These are phyloP conservation scores for Cercis canadensis DNA, from an alignment of 306 rosid genomes.

Conservation along the genomic window DNA sequence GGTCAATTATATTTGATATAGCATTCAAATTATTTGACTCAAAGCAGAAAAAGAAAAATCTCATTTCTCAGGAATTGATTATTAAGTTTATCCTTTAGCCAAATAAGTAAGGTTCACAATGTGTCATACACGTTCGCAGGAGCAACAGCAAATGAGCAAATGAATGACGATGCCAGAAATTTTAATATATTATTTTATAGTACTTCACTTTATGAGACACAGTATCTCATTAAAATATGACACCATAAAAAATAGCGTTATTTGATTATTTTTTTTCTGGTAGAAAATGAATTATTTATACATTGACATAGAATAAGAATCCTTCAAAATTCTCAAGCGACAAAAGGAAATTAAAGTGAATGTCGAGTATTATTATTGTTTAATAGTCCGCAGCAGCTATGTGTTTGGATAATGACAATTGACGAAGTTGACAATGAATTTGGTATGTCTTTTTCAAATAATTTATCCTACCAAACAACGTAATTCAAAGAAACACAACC, in stretches of 20 bases:
- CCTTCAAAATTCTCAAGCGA: not conserved
- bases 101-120: not conserved
- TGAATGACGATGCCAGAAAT: not conserved
- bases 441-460: slow-evolving; percentile 1
- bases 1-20: too few relatives aligned
- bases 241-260: not conserved
- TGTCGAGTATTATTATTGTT: not conserved
- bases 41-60: too few relatives aligned
- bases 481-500: not conserved
- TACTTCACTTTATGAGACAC: slow-evolving; percentile 29
- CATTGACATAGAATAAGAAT: not conserved
- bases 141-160: not conserved
- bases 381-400: not conserved
- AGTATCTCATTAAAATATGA: not conserved
- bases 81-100: too few relatives aligned
- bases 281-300: not conserved
- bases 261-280: too few relatives aligned
- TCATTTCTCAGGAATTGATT: too few relatives aligned
- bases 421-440: slow-evolving; percentile 12
- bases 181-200: not conserved
- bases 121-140: not conserved
- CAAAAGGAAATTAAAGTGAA: slow-evolving; percentile 3
- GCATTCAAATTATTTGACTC: too few relatives aligned
- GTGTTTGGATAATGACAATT: slow-evolving; percentile 25
- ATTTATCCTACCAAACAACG: slow-evolving; percentile 1